Base-by-base conservation (phyloP, 169 alveolate species). In the Fabrea salina region DNA sequence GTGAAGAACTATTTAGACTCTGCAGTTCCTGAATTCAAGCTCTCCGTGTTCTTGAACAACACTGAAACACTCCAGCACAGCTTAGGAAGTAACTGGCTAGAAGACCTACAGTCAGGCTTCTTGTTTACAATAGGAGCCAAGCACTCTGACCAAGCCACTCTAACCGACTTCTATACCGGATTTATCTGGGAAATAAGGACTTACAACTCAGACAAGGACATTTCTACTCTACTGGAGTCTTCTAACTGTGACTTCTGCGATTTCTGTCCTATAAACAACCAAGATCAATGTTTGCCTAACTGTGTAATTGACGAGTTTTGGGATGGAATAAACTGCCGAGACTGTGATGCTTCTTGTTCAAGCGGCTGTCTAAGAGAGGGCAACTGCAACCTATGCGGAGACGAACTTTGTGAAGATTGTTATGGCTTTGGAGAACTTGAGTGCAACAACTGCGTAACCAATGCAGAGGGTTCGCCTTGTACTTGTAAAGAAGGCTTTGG, bases 241-340 rank as follows among this genome's bases (percentile, higher is more conserved):
- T n/a, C n/a, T n/a, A n/a, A n/a, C 3, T 37, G 57, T 39, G 16
- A 2, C 16, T 64, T 25, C 41, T 64, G 75, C n/a, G 5, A 30
- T 2, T 19, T 32, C 19, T 64, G 75, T 37, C 75, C 75, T 5
- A 16, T 25, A 6, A 5, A 30, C 0, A n/a, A n/a, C n/a, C 0
- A 13, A 13, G 51, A 3, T 22, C n/a, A n/a, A n/a, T 64, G 75
- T 40, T 27, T 64, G 25, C 75, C 75, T 5, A 56, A 64, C 22
- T 64, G 75, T 37, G 54, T 19, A 13, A 64, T 64, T 4, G 30
- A 32, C 11, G 75, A 64, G 41, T 64, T 19, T 64, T 64, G 41
- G 35, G 75, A 64, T 5, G 41, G 43, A 4, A 33, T 19, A 0
- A 41, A 33, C 0, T 64, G 75, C 41, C 57, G 75, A 35, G 16